Evolutionary conservation across 352 stramenopile genomes (phyloP).

Genomic region (Pythium aristosporum): DNA sequence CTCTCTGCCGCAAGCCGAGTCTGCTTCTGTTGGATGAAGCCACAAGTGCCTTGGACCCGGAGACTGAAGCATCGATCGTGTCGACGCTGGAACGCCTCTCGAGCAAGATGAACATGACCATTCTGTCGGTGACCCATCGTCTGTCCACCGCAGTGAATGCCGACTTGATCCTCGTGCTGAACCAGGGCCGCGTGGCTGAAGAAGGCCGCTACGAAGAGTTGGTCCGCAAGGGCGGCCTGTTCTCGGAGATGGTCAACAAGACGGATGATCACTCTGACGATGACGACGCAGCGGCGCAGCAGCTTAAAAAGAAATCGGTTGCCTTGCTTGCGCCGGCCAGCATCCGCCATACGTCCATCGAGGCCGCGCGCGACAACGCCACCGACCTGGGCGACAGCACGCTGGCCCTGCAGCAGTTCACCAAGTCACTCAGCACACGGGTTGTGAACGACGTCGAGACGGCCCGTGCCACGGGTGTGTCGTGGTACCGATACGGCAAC

Average conservation of each 20-base stretch:
- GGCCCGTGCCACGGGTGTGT: conserved; percentile 42
- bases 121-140: conserved; percentile 89
- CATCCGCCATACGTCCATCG: conserved; percentile 15
- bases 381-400: conserved; percentile 34
- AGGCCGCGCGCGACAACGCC: conserved; percentile 14
- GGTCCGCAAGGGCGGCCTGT: conserved; percentile 65
- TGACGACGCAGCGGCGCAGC: conserved; percentile 24
- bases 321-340: conserved; percentile 8
- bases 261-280: conserved; percentile 57
- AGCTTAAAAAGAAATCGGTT: conserved; percentile 27
- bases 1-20: conserved; percentile 77
- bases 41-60: conserved; percentile 83
- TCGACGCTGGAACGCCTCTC: conserved; percentile 76
- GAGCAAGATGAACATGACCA: conserved; percentile 88
- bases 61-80: conserved; percentile 86
- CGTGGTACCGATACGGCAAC: conserved; percentile 83
- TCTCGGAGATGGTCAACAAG: conserved; percentile 87
- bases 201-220: conserved; percentile 75
- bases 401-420: conserved; percentile 82
- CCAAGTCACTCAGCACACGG: conserved; percentile 73
- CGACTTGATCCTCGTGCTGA: conserved; percentile 82
- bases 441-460: conserved; percentile 62
- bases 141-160: conserved; percentile 79
- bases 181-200: conserved; percentile 72
- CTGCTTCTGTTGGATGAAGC: conserved; percentile 83